Conservation (phyloP, 768 basidiomycete genomes). For the Suillus paluster region DNA sequence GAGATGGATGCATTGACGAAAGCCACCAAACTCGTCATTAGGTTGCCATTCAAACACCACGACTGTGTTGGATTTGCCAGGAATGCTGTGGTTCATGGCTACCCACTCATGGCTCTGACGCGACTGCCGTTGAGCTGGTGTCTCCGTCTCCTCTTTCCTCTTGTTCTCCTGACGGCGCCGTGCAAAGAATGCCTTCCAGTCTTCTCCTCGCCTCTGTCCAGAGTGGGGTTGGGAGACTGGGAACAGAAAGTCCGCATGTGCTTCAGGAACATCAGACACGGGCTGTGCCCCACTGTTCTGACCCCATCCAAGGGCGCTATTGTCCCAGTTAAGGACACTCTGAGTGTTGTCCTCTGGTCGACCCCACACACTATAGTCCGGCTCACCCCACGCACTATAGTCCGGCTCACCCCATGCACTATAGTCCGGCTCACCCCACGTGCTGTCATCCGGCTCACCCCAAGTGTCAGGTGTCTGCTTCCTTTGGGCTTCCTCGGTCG, state of each 20-base stretch:
- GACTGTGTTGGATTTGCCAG: background rate
- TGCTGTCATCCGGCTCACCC: background rate
- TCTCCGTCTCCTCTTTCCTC: background rate
- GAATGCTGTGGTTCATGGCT: background rate
- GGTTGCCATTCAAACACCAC: conserved; percentile 1
- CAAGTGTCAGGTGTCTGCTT: background rate
- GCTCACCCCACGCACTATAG: background rate
- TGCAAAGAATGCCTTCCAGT: background rate
- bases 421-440: no score
- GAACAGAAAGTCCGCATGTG: background rate
- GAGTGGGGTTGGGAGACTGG: background rate
- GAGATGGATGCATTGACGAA: background rate
- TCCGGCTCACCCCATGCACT: no score
- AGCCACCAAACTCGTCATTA: background rate
- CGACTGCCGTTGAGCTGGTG: background rate
- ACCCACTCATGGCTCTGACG: background rate
- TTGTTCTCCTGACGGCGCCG: background rate
- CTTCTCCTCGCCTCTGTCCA: background rate
- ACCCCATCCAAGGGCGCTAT: background rate
- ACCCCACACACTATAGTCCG: background rate
- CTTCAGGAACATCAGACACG: background rate
- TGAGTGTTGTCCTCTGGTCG: background rate
- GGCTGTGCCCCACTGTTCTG: background rate
- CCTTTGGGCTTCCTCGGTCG: background rate
- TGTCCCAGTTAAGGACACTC: background rate